A percentile compares a stretch with the other conserved stretches of the same genome.
Conservation (phyloP, 805 yeast genomes). For the Brettanomyces nanus region DNA sequence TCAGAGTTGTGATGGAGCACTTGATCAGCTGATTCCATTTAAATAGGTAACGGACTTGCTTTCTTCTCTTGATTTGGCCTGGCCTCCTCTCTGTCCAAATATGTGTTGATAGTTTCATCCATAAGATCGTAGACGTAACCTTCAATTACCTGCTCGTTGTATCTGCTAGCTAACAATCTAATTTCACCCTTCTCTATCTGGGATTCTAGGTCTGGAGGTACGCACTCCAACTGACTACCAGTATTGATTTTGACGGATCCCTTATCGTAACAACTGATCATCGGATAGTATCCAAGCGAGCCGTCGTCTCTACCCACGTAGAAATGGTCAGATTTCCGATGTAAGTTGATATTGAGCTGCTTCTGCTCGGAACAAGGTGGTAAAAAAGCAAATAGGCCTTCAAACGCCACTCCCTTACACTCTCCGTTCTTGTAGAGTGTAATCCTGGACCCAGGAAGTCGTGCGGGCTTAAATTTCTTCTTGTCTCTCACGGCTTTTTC, state of each 20-base stretch:
- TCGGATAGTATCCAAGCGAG: slow-evolving; percentile 83
- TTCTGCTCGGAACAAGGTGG: slow-evolving; percentile 66
- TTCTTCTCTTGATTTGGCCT: neutral
- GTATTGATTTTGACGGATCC: slow-evolving; percentile 69
- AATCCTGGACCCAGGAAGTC: slow-evolving; percentile 49
- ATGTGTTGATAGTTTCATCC: slow-evolving; percentile 71
- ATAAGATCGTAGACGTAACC: slow-evolving; percentile 77
- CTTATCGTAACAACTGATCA: slow-evolving; percentile 70
- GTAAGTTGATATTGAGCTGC: slow-evolving; percentile 20
- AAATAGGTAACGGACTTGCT: slow-evolving; percentile 1
- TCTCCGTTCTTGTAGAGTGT: slow-evolving; percentile 73
- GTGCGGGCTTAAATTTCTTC: slow-evolving; percentile 38
- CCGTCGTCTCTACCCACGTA: slow-evolving; percentile 62
- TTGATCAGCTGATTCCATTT: slow-evolving; percentile 12
- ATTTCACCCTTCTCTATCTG: slow-evolving; percentile 24
- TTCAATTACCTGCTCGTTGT: slow-evolving; percentile 64
- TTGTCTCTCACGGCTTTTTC: slow-evolving; percentile 54
- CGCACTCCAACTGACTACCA: slow-evolving; percentile 51
- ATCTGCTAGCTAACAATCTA: slow-evolving; percentile 50
- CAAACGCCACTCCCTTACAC: slow-evolving; percentile 55
- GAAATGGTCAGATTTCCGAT: slow-evolving; percentile 6
- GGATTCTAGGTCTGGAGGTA: slow-evolving; percentile 29
- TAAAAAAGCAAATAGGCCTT: slow-evolving; percentile 61
- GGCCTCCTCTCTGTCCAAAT: slow-evolving; percentile 31
- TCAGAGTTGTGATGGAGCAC: slow-evolving; percentile 15